Evolutionary conservation across 768 basidiomycete species (phyloP).

Genomic region (Lentinula sp.): DNA sequence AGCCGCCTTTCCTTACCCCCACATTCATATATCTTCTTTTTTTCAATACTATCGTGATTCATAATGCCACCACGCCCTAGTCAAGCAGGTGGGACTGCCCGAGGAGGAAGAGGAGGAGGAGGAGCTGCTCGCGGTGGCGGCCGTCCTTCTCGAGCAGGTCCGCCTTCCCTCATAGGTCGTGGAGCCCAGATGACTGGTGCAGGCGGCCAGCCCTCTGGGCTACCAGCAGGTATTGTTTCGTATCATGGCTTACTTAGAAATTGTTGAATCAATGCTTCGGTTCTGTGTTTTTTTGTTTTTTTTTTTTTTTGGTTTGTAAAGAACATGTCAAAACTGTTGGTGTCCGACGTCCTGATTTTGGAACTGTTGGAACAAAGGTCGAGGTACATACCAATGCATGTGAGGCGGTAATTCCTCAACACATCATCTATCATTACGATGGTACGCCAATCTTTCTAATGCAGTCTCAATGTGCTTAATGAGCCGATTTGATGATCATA

Average conservation of each 20-base stretch:
- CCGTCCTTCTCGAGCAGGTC: background rate
- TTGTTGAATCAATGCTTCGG: background rate
- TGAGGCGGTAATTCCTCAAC: slow-evolving; percentile 38
- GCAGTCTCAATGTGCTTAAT: background rate
- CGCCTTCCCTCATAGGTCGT: background rate
- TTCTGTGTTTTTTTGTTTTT: background rate
- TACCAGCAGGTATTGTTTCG: slow-evolving; percentile 2
- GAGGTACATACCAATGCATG: slow-evolving; percentile 46
- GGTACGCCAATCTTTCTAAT: slow-evolving; percentile 28
- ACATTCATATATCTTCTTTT: background rate
- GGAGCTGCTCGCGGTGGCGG: background rate
- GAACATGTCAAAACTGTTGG: slow-evolving; percentile 44
- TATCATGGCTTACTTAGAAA: background rate
- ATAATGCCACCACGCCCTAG: background rate
- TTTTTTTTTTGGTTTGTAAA: slow-evolving; percentile 9
- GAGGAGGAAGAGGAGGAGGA: background rate
- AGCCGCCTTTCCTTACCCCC: background rate
- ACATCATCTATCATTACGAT: slow-evolving; percentile 68
- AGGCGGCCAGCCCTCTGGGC: slow-evolving; percentile 5
- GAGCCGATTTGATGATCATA: slow-evolving; percentile 3
- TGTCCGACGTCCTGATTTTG: slow-evolving; percentile 54
- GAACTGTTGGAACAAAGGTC: slow-evolving; percentile 38
- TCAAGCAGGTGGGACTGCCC: background rate
- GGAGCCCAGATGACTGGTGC: background rate
- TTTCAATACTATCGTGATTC: background rate